phyloP scores from a whole-genome alignment of 2,329 filamentous ascomycete genomes.

The Neonectria hederae region DNA sequence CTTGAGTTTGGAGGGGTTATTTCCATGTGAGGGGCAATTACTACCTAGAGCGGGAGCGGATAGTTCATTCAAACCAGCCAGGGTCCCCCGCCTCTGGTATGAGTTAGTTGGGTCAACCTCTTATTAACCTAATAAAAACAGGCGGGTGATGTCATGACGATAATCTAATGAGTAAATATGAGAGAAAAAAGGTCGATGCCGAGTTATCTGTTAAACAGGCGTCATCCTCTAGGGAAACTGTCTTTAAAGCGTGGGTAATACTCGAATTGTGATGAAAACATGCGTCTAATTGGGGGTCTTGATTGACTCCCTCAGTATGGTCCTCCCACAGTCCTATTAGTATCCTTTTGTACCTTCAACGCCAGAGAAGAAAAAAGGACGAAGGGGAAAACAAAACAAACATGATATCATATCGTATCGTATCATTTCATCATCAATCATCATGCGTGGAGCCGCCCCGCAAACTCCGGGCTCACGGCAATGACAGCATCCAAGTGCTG shows the following conservation, averaged over 20 bases:
- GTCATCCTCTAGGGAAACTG: too few species aligned
- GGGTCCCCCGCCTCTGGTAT: too few species aligned
- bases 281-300: background rate
- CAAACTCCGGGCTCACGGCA: slow-evolving; percentile 26
- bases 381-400: background rate
- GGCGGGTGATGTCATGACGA: too few species aligned
- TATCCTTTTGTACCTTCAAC: background rate
- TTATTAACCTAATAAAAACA: too few species aligned
- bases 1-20: background rate
- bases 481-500: slow-evolving; percentile 40
- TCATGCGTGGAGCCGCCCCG: slow-evolving; percentile 14
- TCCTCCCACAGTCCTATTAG: background rate
- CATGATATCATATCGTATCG: slow-evolving; percentile 12
- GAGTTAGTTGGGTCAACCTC: too few species aligned
- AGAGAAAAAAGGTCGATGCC: background rate
- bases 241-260: background rate
- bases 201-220: background rate
- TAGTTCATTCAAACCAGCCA: too few species aligned
- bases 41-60: too few species aligned
- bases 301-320: background rate
- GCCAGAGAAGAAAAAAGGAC: background rate
- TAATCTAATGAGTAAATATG: too few species aligned
- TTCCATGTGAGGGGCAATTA: background rate
- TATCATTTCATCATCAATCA: background rate
- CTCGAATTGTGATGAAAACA: background rate